A percentile compares a stretch with the other conserved stretches of the same genome.
Evolutionary conservation across 2,329 filamentous ascomycete species (phyloP).

Genomic region (Diaporthe ampelina): DNA sequence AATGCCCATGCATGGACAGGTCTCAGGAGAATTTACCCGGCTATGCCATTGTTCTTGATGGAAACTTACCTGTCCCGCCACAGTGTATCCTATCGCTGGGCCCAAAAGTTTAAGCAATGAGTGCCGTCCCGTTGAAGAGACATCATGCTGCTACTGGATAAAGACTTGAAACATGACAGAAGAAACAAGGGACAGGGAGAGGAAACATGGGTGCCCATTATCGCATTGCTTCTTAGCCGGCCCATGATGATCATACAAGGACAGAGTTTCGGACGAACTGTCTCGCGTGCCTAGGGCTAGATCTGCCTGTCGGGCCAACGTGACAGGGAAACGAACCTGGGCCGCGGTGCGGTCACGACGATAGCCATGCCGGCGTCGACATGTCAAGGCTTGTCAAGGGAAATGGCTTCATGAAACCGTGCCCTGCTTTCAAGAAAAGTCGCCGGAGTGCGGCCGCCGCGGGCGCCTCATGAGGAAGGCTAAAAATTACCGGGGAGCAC

Average conservation of each 20-base stretch:
- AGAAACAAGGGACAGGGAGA: slow-evolving; percentile 14
- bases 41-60: neutral
- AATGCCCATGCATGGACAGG: neutral
- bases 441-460: slow-evolving; percentile 19
- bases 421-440: neutral
- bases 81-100: neutral
- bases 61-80: neutral
- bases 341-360: neutral
- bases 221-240: slow-evolving; percentile 16
- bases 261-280: slow-evolving; percentile 32
- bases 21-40: neutral
- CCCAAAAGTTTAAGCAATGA: neutral
- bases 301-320: neutral
- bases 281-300: slow-evolving; percentile 8
- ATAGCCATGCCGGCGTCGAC: neutral
- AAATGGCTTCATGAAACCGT: slow-evolving; percentile 11
- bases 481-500: neutral
- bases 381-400: neutral
- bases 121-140: neutral
- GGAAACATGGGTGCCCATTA: neutral
- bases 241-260: slow-evolving; percentile 22
- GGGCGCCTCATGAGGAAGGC: neutral
- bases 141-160: slow-evolving; percentile 1
- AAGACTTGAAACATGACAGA: slow-evolving; percentile 9
- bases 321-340: neutral